These are phyloP conservation scores for Spatholobus suberectus DNA, from an alignment of 306 rosid species.

Conservation along the genomic window DNA sequence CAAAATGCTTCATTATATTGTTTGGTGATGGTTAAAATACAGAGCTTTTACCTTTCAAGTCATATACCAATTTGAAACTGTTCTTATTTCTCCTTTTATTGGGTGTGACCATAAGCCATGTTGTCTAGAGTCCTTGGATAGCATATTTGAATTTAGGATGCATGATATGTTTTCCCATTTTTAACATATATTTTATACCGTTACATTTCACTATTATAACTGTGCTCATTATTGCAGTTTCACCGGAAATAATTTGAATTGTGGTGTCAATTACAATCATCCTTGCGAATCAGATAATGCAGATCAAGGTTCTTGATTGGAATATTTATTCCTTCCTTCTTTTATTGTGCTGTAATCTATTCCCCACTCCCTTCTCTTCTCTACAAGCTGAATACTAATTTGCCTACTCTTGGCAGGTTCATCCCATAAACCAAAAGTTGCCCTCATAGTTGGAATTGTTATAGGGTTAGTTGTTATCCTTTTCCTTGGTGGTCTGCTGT, in stretches of 20 bases:
- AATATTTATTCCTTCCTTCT: conserved; percentile 22
- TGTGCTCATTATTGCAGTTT: conserved; percentile 68
- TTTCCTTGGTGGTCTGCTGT: conserved; percentile 61
- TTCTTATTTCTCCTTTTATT: neutral
- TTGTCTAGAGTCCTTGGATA: neutral
- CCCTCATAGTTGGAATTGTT: conserved; percentile 75
- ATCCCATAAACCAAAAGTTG: conserved; percentile 63
- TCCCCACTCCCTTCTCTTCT: conserved; percentile 2
- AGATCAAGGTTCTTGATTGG: conserved; percentile 64
- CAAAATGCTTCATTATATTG: conserved; percentile 21
- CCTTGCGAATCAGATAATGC: conserved; percentile 61
- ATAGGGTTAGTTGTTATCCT: conserved; percentile 61
- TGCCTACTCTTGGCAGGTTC: conserved; percentile 57
- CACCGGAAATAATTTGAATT: conserved; percentile 80
- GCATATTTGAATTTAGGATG: conserved; percentile 10
- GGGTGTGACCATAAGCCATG: neutral
- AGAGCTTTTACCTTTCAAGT: neutral
- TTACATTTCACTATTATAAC: conserved; percentile 15
- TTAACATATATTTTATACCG: neutral
- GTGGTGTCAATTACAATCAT: conserved; percentile 59
- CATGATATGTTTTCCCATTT: neutral
- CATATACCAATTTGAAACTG: conserved; percentile 4
- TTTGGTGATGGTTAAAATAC: neutral
- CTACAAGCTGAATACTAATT: conserved; percentile 38
- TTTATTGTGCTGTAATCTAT: neutral